Evolutionary conservation across 305 asterid species (phyloP).

Genomic region (Solanum chacoense): DNA sequence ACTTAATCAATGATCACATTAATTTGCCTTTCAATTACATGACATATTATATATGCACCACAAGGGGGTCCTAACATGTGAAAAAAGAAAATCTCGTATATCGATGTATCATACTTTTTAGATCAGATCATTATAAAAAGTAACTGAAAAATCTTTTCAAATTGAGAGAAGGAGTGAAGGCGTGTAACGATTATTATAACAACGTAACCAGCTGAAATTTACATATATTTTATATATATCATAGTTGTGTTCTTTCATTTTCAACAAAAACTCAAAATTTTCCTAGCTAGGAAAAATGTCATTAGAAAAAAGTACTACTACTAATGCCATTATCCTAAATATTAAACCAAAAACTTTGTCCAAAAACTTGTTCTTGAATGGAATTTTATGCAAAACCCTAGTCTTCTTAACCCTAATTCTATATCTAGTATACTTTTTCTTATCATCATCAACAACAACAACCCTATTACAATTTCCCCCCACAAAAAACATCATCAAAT

Average conservation of each 20-base stretch:
- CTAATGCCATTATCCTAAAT: background rate
- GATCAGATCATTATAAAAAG: background rate
- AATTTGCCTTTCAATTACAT: background rate
- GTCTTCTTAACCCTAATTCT: constrained; percentile 5
- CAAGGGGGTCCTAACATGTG: background rate
- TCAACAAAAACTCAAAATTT: background rate
- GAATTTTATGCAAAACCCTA: constrained; percentile 10
- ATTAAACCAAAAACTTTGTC: background rate
- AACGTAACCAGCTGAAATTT: background rate
- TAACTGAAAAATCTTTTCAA: background rate
- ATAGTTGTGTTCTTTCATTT: background rate
- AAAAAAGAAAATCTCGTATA: background rate
- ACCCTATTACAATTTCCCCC: background rate
- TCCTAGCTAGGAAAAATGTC: background rate
- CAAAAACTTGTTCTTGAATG: background rate
- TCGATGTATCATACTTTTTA: background rate
- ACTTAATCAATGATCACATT: background rate
- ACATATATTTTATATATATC: background rate
- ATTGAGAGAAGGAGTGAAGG: background rate
- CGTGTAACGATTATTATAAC: background rate
- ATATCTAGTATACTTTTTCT: background rate
- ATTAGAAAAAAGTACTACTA: background rate
- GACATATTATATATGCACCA: background rate
- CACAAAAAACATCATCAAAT: background rate
- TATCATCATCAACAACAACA: constrained; percentile 2